Evolutionary conservation across 2,329 filamentous ascomycete genomes (phyloP).

Genomic region (Clonostachys rhizophaga): DNA sequence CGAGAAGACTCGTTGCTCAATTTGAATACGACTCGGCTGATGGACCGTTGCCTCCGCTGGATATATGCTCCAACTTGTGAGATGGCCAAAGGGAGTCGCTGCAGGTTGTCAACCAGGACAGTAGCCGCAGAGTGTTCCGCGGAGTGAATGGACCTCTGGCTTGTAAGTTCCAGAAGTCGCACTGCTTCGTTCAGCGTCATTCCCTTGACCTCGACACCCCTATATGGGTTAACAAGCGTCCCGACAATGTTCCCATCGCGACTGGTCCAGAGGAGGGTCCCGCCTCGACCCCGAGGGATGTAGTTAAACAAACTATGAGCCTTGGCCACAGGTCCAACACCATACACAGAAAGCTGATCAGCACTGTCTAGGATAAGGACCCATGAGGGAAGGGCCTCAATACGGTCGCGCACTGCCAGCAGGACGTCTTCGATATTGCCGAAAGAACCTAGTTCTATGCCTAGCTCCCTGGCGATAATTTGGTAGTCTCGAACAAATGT

Average conservation of each 20-base stretch:
- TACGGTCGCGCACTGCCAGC: constrained; percentile 6
- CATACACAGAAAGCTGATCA: constrained; percentile 12
- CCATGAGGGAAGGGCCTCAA: constrained; percentile 14
- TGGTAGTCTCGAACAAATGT: constrained; percentile 20
- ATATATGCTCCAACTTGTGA: neutral
- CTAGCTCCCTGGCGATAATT: constrained; percentile 9
- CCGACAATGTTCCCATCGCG: neutral
- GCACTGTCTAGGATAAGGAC: constrained; percentile 26
- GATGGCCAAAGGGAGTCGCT: neutral
- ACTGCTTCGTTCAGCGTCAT: neutral
- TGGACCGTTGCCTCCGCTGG: neutral
- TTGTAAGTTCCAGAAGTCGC: neutral
- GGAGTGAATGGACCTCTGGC: neutral
- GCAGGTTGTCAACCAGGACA: neutral
- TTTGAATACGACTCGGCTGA: neutral
- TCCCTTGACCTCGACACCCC: neutral
- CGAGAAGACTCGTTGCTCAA: neutral
- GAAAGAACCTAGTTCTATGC: constrained; percentile 12
- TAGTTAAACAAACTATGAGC: constrained; percentile 3
- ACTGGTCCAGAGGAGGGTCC: neutral
- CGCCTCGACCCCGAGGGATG: neutral
- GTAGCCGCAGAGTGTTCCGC: neutral
- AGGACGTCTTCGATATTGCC: constrained; percentile 6
- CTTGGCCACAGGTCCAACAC: too few relatives aligned
- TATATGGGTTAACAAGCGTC: neutral